Evolutionary conservation across 176 grass and related monocot genomes (phyloP).

Genomic region (Carex kokanica): DNA sequence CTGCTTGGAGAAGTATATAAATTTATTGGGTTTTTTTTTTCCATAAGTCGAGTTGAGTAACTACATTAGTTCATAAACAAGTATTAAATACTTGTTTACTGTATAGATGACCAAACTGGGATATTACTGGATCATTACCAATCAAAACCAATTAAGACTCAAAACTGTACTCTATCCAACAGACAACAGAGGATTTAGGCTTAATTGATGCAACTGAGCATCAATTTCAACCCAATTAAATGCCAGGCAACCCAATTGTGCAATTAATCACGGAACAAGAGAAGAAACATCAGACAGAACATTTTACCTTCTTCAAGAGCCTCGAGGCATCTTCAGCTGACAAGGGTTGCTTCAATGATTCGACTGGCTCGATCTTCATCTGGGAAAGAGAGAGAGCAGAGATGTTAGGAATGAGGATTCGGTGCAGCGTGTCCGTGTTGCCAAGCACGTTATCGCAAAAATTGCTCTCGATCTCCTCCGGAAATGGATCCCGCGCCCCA

Average conservation of each 20-base stretch:
- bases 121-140: neutral
- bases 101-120: neutral
- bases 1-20: neutral
- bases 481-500: constrained; percentile 73
- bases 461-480: constrained; percentile 78
- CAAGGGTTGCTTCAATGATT: constrained; percentile 30
- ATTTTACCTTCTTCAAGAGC: constrained; percentile 54
- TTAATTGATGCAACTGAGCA: neutral
- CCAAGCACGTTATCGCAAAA: constrained; percentile 73
- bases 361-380: constrained; percentile 35
- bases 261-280: neutral
- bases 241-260: too few relatives aligned
- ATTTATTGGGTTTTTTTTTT: neutral
- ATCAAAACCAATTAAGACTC: neutral
- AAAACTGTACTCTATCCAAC: neutral
- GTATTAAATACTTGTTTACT: neutral
- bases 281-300: neutral
- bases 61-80: neutral
- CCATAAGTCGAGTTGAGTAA: neutral
- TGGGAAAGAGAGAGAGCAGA: constrained; percentile 64
- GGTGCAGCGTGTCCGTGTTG: constrained; percentile 70
- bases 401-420: constrained; percentile 77
- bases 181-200: neutral
- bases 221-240: neutral
- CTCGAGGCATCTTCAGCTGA: constrained; percentile 40